A percentile compares a stretch with the other conserved stretches of the same genome.
phyloP scores from a whole-genome alignment of 2,329 filamentous ascomycete species.

The Pseudopyricularia cyperi region DNA sequence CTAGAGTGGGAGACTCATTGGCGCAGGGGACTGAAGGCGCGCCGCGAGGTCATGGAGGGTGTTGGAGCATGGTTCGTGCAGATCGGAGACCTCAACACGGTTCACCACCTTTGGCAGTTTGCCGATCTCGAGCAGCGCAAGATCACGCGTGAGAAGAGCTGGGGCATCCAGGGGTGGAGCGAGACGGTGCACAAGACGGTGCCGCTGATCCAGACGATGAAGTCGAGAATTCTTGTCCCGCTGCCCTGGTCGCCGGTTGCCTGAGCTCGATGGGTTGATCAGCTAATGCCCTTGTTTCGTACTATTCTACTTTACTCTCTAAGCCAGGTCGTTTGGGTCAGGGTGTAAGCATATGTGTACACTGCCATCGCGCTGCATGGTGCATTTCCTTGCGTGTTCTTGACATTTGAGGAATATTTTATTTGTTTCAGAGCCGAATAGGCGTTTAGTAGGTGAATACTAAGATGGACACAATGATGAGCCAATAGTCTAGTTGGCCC shows the following conservation, averaged over 20 bases:
- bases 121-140: conserved; percentile 92
- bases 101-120: conserved; percentile 98
- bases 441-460: background rate
- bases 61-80: conserved; percentile 98
- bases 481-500: background rate
- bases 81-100: conserved; percentile 92
- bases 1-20: conserved; percentile 99
- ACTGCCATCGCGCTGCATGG: background rate
- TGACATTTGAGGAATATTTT: background rate
- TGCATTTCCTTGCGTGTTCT: background rate
- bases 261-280: conserved; percentile 23
- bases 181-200: conserved; percentile 98
- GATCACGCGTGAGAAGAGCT: conserved; percentile 81
- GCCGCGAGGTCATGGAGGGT: conserved; percentile 95
- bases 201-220: conserved; percentile 91
- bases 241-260: conserved; percentile 95
- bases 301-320: background rate
- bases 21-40: conserved; percentile 79
- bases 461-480: background rate
- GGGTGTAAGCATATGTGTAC: background rate
- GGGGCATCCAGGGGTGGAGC: conserved; percentile 89
- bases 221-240: conserved; percentile 82
- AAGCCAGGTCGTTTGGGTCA: background rate
- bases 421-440: background rate
- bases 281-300: background rate